Evolutionary conservation across 768 basidiomycete species (phyloP), one percentile per base, ranked within the genome.

Genomic region (Calocybe cyanea): DNA sequence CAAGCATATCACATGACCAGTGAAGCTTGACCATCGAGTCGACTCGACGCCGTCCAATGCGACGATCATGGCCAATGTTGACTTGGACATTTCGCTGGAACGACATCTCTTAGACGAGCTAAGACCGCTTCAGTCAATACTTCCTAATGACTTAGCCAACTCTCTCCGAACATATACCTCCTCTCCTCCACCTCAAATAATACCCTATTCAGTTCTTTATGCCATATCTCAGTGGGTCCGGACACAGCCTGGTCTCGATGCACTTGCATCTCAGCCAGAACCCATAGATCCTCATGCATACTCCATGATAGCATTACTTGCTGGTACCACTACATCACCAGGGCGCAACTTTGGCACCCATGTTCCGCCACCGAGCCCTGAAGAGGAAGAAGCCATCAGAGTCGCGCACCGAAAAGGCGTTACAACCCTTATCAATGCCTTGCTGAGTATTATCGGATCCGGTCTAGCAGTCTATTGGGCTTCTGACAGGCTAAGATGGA

Each of bases 291-390:
- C 78, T 4, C 64, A 66, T 17, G 68, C 75, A 11, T 91, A 87
- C 59, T 67, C 73, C 5, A 89, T 88, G 80, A 66, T 89, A 31
- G 67, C 87, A 15, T 69, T 92, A 28, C 77, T 92, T 4, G 87
- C 90, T 13, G 89, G 89, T 30, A 75, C 83, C 5, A 77, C 73
- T 35, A 83, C 88, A n/a, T 87, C 87, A 5, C 89, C 89, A 17
- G 80, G 86, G 47, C 77, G 84, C 43, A 80, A 72, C 28, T 86
- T 88, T 49, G 81, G 81, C 24, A 52, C 65, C 7, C 77, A 80
- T 53, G 47, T 57, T 3, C 72, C 69, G 18, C 73, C 70, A 17
- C 65, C 62, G 46, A 72, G 72, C 46, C 74, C 73, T 23, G 73
- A 78, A 50, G 67, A 75, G 45, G 58, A 76, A 11, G 72, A 69